These are phyloP conservation scores for Eustoma russellianum DNA, from an alignment of 257 asterid genomes.

Conservation along the genomic window DNA sequence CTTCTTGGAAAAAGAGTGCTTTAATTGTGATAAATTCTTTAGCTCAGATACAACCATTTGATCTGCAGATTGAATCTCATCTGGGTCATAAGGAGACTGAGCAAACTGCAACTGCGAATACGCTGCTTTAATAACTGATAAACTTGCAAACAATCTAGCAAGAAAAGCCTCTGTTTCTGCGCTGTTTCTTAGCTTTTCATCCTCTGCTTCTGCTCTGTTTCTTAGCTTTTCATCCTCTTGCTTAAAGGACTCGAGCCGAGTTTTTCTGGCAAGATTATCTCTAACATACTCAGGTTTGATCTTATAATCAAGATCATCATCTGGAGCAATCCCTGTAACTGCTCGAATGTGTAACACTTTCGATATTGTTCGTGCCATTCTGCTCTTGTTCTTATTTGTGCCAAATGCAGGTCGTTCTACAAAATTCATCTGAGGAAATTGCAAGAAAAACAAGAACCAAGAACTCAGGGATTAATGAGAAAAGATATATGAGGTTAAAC, in stretches of 20 bases:
- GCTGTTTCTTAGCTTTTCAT: conserved; percentile 16
- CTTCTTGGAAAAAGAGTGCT: conserved; percentile 53
- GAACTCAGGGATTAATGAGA: conserved; percentile 9
- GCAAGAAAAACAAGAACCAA: background rate
- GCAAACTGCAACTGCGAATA: conserved; percentile 68
- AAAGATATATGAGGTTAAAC: conserved; percentile 16
- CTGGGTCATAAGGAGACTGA: conserved; percentile 77
- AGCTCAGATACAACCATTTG: conserved; percentile 49
- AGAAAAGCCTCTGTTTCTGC: conserved; percentile 47
- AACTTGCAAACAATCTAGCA: conserved; percentile 61
- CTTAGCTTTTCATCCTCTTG: conserved; percentile 21
- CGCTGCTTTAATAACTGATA: conserved; percentile 66
- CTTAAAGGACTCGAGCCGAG: conserved; percentile 5
- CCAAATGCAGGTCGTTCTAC: conserved; percentile 31
- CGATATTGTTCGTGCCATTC: conserved; percentile 52
- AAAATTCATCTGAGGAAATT: conserved; percentile 52
- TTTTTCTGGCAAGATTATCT: conserved; percentile 15
- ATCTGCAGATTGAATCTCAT: conserved; percentile 74
- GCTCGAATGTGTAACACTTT: conserved; percentile 54
- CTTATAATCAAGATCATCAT: conserved; percentile 17
- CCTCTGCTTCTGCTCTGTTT: conserved; percentile 17
- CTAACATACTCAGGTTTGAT: conserved; percentile 18
- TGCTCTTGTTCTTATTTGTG: conserved; percentile 38
- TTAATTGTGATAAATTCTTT: conserved; percentile 54
- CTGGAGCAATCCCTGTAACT: conserved; percentile 25